Conservation (phyloP, 1,284 basidiomycete species). For the Cutaneotrichosporon curvatum region DNA sequence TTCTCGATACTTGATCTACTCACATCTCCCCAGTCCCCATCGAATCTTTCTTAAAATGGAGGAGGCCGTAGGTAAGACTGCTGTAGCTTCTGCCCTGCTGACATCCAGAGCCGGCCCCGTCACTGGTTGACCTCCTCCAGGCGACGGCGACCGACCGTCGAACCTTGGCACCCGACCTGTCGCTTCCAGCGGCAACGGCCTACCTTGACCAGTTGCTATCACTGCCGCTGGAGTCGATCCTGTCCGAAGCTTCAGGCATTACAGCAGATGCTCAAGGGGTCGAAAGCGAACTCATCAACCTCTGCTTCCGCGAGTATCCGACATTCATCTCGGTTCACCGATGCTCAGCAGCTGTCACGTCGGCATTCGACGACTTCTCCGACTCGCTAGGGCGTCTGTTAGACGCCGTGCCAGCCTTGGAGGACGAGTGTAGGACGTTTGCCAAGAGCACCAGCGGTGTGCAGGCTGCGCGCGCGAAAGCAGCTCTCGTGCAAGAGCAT, state of each 20-base stretch:
- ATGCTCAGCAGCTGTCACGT: conserved; percentile 53
- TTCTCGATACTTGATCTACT: no score
- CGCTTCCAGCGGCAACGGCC: conserved; percentile 14
- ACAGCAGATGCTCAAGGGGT: conserved; percentile 73
- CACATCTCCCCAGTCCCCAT: no score
- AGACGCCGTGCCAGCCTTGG: conserved; percentile 61
- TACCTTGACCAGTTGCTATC: conserved; percentile 55
- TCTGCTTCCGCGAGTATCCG: conserved; percentile 79
- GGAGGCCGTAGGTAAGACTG: conserved; percentile 18
- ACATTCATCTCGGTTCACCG: conserved; percentile 75
- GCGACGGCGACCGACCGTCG: conserved; percentile 9
- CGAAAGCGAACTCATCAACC: conserved; percentile 74
- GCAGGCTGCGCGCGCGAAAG: conserved; percentile 61
- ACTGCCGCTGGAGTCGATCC: conserved; percentile 59
- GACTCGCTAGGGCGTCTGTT: conserved; percentile 61
- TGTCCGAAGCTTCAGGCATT: conserved; percentile 63
- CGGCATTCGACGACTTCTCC: conserved; percentile 60
- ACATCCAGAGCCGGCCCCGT: conserved; percentile 15
- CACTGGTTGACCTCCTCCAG: conserved; percentile 32
- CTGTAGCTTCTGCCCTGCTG: background rate
- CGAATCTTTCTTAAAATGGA: conserved; percentile 11
- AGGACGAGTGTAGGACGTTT: conserved; percentile 62
- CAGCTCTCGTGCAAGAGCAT: conserved; percentile 74
- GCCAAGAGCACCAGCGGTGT: conserved; percentile 54
- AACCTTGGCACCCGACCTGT: conserved; percentile 17